Base-by-base conservation (phyloP, 169 alveolate genomes). In the Miamiensis avidus region DNA sequence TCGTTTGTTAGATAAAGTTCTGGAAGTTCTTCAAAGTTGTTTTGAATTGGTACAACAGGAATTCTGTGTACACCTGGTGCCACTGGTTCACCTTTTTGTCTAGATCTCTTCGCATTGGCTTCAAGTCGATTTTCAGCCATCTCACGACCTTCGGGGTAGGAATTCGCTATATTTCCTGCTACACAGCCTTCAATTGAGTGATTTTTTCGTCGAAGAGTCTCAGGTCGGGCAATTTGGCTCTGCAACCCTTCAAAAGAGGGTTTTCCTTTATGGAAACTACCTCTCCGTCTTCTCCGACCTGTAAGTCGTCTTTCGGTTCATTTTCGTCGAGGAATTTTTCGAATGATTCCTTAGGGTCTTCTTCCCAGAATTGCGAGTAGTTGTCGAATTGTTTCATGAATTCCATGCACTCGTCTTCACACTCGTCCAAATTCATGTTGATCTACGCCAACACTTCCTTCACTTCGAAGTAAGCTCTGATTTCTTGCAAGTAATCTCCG, bases 401-500 rank as follows among this genome's bases (percentile, higher is more conserved):
- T 33, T 82, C 82, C 78, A 82, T 77, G 74, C 95, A 93, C 86
- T 94, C 96, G 31, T 82, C 91, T 84, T 93, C 96, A 76, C 92
- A 89, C 72, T 90, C 92, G 81, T 88, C 91, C 75, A 93, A 85
- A 84, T 93, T 92, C 31, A 82, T 76, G 81, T 95, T 91, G 49
- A 98, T 94, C 81, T 90, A 92, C 34, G 96, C 89, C 65, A 95
- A 87, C 28, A 93, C 88, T 69, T 91, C 93, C 89, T 95, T 94
- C 64, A 91, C 76, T 85, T 93, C 94, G 86, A 94, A 93, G 75
- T 94, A 93, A 76, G 93, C 96, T 88, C 93, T 94, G 78, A 97
- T 91, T 94, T 97, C 99, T 11, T 93, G 91, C 82, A 97, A 90
- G 89, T 95, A 97, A 87, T 97, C 99, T 31, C 98, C 98, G 32